Evolutionary conservation across 371 early-diverging fungal genomes (phyloP).

Genomic region (Lichtheimia corymbifera): DNA sequence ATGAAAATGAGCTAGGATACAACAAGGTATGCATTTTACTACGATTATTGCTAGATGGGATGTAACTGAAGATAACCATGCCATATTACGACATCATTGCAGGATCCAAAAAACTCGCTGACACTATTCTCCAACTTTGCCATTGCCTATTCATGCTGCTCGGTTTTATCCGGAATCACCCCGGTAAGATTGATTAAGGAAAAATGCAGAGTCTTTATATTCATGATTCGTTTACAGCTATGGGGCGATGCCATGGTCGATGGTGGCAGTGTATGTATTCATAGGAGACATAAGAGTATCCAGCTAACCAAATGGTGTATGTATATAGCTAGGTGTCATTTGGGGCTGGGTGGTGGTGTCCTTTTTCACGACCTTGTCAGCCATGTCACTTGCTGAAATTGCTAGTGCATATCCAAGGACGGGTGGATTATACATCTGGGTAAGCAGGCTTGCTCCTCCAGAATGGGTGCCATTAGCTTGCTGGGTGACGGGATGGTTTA

Average conservation of each 20-base stretch:
- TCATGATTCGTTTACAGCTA: slow-evolving; percentile 24
- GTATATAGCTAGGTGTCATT: slow-evolving; percentile 54
- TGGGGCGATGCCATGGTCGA: slow-evolving; percentile 60
- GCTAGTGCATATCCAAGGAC: slow-evolving; percentile 74
- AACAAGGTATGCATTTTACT: too few relatives aligned
- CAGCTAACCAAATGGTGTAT: too few relatives aligned
- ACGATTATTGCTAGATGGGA: too few relatives aligned
- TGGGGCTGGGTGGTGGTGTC: slow-evolving; percentile 73
- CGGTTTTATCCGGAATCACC: slow-evolving; percentile 63
- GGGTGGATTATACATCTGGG: slow-evolving; percentile 75
- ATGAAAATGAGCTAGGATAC: too few relatives aligned
- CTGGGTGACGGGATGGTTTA: slow-evolving; percentile 67
- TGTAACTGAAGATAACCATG: too few relatives aligned
- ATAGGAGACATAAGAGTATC: too few relatives aligned
- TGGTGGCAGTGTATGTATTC: slow-evolving; percentile 41
- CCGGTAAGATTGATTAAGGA: slow-evolving; percentile 32
- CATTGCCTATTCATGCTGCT: slow-evolving; percentile 64
- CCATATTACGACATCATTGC: slow-evolving; percentile 9
- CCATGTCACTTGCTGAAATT: slow-evolving; percentile 73
- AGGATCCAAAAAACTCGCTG: slow-evolving; percentile 68
- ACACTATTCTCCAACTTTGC: slow-evolving; percentile 65
- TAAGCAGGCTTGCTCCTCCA: slow-evolving; percentile 50
- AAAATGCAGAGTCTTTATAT: too few relatives aligned
- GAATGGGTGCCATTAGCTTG: slow-evolving; percentile 62
- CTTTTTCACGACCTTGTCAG: slow-evolving; percentile 61